Conservation (phyloP, 805 yeast genomes). For the Wickerhamiella australiensis region DNA sequence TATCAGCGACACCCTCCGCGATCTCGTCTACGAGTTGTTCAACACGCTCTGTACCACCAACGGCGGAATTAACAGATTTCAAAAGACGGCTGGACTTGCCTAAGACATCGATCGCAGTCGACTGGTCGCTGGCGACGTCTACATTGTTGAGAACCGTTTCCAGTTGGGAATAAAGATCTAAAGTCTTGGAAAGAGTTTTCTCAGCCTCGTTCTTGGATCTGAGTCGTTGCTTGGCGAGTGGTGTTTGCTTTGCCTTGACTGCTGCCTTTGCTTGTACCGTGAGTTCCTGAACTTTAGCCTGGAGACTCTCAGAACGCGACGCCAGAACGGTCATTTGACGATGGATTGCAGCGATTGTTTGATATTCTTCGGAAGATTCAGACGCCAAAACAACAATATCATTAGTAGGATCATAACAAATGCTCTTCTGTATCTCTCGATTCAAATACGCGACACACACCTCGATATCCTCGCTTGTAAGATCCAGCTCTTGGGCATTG, state of each 20-base stretch:
- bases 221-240: slow-evolving; percentile 11
- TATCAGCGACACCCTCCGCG: slow-evolving; percentile 29
- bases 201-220: slow-evolving; percentile 22
- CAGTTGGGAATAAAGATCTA: slow-evolving; percentile 30
- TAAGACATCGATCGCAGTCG: slow-evolving; percentile 31
- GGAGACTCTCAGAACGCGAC: slow-evolving; percentile 4
- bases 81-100: slow-evolving; percentile 31
- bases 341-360: slow-evolving; percentile 20
- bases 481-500: slow-evolving; percentile 3
- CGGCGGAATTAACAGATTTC: slow-evolving; percentile 30
- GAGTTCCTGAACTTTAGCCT: slow-evolving; percentile 12
- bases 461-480: slow-evolving; percentile 20
- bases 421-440: slow-evolving; percentile 17
- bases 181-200: slow-evolving; percentile 23
- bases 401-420: slow-evolving; percentile 15
- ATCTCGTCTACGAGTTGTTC: slow-evolving; percentile 34
- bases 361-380: slow-evolving; percentile 19
- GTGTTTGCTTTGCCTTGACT: slow-evolving; percentile 14
- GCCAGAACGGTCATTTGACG: slow-evolving; percentile 10
- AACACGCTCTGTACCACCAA: slow-evolving; percentile 36
- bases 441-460: slow-evolving; percentile 21
- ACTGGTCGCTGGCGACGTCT: slow-evolving; percentile 35
- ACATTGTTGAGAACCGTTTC: slow-evolving; percentile 32
- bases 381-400: slow-evolving; percentile 19
- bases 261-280: slow-evolving; percentile 15